Evolutionary conservation across 257 asterid genomes (phyloP), one percentile per base, ranked within the genome.

Genomic region (Capsicum rhomboideum): DNA sequence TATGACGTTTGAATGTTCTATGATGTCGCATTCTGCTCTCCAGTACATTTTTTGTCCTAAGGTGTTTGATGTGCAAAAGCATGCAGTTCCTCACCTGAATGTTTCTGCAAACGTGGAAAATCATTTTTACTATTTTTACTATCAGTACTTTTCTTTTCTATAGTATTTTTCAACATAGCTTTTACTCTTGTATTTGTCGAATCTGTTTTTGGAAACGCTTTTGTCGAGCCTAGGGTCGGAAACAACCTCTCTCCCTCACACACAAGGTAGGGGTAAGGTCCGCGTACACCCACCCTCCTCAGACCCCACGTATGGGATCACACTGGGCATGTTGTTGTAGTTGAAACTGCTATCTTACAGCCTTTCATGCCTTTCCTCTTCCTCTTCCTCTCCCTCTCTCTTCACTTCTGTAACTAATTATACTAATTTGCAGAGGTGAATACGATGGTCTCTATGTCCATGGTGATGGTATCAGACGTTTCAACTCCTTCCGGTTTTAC

Each of bases 371-470:
- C 31, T 46, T 46, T 20, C 59, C 42, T 74, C 11, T 49, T 50
- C 54, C 59, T 23, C n/a, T n/a, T n/a, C n/a, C n/a, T n/a, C n/a
- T n/a, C n/a, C n/a, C 44, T 8, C 61, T 75, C 49, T 29, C 21
- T 46, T 17, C 54, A 46, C 80, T 74, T 46, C 59, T 74, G 56
- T 46, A 74, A 74, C 40, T 74, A 46, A 74, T 46, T 46, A 8
- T 13, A 23, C 4, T 20, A 74, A 74, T n/a, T 86, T 87, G 23
- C 91, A 92, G 97, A 74, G 98, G 96, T 85, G 90, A 92, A 26
- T 93, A 92, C 82, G 95, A 94, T 87, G 93, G 91, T 86, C 91
- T 96, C 29, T 92, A 64, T 59, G 95, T 94, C 82, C 83, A 85
- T n/a, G 92, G 90, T 44, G 34, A 44, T 29, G 97, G 97, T 23